phyloP scores from a whole-genome alignment of 192 early-diverging fungal genomes.

The Linnemannia hyalina region DNA sequence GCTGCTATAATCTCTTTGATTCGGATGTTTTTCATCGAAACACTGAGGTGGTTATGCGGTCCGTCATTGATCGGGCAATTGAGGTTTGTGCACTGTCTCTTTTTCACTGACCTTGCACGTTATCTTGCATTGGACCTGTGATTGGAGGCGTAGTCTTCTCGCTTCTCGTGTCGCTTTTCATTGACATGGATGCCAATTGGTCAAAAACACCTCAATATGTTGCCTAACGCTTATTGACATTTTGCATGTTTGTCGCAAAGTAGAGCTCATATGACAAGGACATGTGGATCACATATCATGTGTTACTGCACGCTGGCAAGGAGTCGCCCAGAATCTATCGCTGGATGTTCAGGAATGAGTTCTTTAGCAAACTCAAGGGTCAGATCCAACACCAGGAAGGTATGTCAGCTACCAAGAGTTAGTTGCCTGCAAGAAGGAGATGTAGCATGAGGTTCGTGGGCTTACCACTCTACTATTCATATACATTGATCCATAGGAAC shows the following conservation, averaged over 20 bases:
- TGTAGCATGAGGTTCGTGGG: neutral
- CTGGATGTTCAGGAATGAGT: conserved; percentile 57
- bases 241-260: neutral
- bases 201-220: neutral
- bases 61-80: conserved; percentile 43
- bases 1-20: conserved; percentile 65
- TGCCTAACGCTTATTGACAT: neutral
- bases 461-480: neutral
- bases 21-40: conserved; percentile 55
- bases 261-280: conserved; percentile 45
- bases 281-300: conserved; percentile 60
- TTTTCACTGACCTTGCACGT: no score
- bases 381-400: conserved; percentile 56
- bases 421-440: neutral
- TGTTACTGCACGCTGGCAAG: conserved; percentile 65
- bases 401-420: neutral
- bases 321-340: conserved; percentile 61
- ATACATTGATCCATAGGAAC: conserved; percentile 9
- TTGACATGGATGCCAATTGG: neutral
- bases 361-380: conserved; percentile 62
- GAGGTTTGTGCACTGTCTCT: conserved; percentile 12
- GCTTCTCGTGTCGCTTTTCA: neutral
- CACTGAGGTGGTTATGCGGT: neutral
- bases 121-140: no score
- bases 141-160: neutral